phyloP scores from a whole-genome alignment of 1,139 yeast species.

The Diutina rugosa region DNA sequence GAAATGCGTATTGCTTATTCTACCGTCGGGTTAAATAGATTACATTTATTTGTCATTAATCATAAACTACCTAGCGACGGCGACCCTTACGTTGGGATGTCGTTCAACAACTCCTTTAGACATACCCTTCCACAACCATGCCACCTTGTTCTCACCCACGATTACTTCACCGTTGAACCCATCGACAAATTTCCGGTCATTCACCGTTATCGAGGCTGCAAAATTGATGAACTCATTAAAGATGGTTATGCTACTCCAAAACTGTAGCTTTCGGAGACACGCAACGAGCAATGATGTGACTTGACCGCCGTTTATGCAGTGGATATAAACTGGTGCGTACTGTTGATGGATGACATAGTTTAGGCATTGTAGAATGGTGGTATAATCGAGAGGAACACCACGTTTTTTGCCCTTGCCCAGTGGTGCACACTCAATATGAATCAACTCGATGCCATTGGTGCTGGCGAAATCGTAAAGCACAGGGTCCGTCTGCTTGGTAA shows the following conservation, averaged over 20 bases:
- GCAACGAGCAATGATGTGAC: conserved; percentile 77
- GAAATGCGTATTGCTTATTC: conserved; percentile 69
- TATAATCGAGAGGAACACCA: conserved; percentile 65
- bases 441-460: conserved; percentile 30
- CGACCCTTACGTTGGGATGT: conserved; percentile 27
- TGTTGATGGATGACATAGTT: conserved; percentile 46
- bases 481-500: conserved; percentile 40
- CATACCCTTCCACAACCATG: conserved; percentile 71
- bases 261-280: conserved; percentile 68
- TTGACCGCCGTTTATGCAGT: conserved; percentile 84
- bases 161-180: conserved; percentile 56
- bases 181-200: conserved; percentile 76
- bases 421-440: conserved; percentile 57
- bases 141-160: conserved; percentile 38
- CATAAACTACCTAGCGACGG: background rate
- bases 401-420: conserved; percentile 67
- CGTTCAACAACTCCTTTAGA: conserved; percentile 40
- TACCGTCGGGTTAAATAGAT: conserved; percentile 24
- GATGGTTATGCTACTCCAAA: conserved; percentile 86
- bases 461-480: conserved; percentile 38
- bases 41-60: background rate
- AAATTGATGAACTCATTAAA: conserved; percentile 74
- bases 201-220: conserved; percentile 67
- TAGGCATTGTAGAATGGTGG: conserved; percentile 45
- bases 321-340: conserved; percentile 64